Conservation (phyloP, 768 basidiomycete species). For the Pleurotus pulmonarius region DNA sequence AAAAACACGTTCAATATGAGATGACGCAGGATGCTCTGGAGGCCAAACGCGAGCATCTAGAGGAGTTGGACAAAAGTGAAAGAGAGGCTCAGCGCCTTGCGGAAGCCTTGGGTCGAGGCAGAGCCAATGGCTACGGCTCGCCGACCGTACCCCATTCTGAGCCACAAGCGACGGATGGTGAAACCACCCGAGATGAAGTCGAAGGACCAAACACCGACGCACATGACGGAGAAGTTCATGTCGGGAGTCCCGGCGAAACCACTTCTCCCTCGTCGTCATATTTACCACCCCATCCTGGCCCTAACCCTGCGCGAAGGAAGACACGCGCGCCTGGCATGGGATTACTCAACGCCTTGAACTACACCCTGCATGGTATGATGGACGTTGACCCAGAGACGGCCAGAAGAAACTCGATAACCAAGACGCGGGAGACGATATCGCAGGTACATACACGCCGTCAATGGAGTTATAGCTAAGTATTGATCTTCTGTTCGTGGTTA, state of each 20-base stretch:
- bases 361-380: conserved; percentile 97
- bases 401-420: conserved; percentile 86
- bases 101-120: conserved; percentile 73
- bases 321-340: conserved; percentile 76
- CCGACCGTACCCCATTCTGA: conserved; percentile 21
- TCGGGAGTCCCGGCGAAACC: conserved; percentile 14
- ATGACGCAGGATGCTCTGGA: conserved; percentile 93
- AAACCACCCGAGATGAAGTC: conserved; percentile 21
- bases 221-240: conserved; percentile 8
- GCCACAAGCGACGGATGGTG: conserved; percentile 18
- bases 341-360: conserved; percentile 85
- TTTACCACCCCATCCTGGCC: conserved; percentile 78
- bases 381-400: conserved; percentile 98
- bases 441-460: conserved; percentile 51
- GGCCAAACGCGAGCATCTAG: conserved; percentile 76
- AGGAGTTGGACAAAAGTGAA: conserved; percentile 91
- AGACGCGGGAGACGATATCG: conserved; percentile 92
- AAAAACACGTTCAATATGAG: conserved; percentile 97
- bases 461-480: background rate
- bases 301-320: conserved; percentile 56
- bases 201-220: conserved; percentile 16
- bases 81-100: conserved; percentile 86
- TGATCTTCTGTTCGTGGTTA: conserved; percentile 9
- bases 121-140: conserved; percentile 22
- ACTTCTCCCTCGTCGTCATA: conserved; percentile 36